A percentile compares a stretch with the other conserved stretches of the same genome.
phyloP scores from a whole-genome alignment of 2,329 filamentous ascomycete species.

The Curvularia verruculosa region DNA sequence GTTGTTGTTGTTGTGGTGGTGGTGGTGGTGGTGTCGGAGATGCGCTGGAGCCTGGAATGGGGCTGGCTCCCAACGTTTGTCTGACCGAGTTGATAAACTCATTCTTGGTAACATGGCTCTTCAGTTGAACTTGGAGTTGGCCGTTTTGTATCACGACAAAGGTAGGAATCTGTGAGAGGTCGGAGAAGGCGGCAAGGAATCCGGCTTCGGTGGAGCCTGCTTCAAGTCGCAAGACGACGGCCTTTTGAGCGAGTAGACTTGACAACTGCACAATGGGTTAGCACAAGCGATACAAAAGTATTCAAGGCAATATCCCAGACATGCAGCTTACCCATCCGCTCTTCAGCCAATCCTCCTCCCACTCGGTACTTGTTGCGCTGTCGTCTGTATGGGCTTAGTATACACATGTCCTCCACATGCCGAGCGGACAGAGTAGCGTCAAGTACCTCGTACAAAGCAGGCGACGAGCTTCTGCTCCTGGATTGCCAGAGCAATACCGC shows the following conservation, averaged over 20 bases:
- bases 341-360: slow-evolving; percentile 72
- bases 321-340: slow-evolving; percentile 42
- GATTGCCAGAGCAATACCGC: slow-evolving; percentile 78
- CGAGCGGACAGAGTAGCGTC: slow-evolving; percentile 1
- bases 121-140: slow-evolving; percentile 76
- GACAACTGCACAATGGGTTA: slow-evolving; percentile 40
- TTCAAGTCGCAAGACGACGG: slow-evolving; percentile 72
- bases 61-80: slow-evolving; percentile 43
- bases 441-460: slow-evolving; percentile 79
- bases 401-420: slow-evolving; percentile 17
- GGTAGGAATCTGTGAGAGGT: slow-evolving; percentile 77
- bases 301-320: no score
- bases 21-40: slow-evolving; percentile 16
- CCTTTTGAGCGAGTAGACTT: slow-evolving; percentile 63
- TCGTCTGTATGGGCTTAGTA: slow-evolving; percentile 61
- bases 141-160: slow-evolving; percentile 83
- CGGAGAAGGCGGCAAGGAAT: slow-evolving; percentile 82
- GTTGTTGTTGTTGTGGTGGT: no score
- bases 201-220: slow-evolving; percentile 80
- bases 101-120: slow-evolving; percentile 66
- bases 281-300: neutral
- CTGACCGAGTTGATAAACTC: slow-evolving; percentile 68
- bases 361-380: slow-evolving; percentile 69
- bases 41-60: slow-evolving; percentile 34
- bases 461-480: slow-evolving; percentile 77